These are phyloP conservation scores for Sporothrix brunneoviolacea DNA, from an alignment of 2,329 filamentous ascomycete genomes.

Conservation along the genomic window DNA sequence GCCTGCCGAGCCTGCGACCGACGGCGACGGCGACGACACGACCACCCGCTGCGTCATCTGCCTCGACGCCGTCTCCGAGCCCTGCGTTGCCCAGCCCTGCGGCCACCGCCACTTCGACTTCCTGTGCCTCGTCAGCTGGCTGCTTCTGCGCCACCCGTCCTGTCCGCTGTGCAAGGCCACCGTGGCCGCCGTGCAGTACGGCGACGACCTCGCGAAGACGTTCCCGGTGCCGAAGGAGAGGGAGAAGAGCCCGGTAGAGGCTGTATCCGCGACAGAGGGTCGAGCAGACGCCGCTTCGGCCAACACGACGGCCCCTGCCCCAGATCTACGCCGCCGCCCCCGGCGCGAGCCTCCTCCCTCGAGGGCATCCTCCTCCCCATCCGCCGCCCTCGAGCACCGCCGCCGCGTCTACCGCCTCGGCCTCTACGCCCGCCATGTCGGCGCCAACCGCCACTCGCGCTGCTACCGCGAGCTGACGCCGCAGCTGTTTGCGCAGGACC, in stretches of 20 bases:
- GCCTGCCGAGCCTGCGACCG: no score
- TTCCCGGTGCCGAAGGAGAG: conserved; percentile 39
- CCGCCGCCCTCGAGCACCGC: conserved; percentile 47
- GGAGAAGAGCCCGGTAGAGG: no score
- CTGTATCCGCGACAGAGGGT: no score
- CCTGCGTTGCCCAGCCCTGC: conserved; percentile 68
- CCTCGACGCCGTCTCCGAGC: conserved; percentile 66
- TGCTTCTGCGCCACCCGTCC: conserved; percentile 56
- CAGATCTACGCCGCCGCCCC: not conserved
- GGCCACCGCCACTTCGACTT: conserved; percentile 79
- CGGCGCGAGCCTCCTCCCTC: not conserved
- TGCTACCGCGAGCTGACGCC: conserved; percentile 73
- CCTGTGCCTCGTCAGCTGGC: conserved; percentile 74
- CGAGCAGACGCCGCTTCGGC: not conserved
- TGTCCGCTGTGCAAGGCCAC: conserved; percentile 72
- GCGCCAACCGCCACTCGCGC: conserved; percentile 68
- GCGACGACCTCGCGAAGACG: conserved; percentile 48
- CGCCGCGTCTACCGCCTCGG: conserved; percentile 65
- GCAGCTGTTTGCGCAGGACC: conserved; percentile 53
- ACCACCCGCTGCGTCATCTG: conserved; percentile 76
- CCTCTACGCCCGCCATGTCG: conserved; percentile 74
- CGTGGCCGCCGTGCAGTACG: conserved; percentile 57
- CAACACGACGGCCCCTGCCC: not conserved
- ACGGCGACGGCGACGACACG: not conserved
- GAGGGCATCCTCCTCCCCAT: conserved; percentile 5